These are phyloP conservation scores for Mucor lusitanicus DNA, from an alignment of 371 early-diverging fungal species.

Conservation along the genomic window DNA sequence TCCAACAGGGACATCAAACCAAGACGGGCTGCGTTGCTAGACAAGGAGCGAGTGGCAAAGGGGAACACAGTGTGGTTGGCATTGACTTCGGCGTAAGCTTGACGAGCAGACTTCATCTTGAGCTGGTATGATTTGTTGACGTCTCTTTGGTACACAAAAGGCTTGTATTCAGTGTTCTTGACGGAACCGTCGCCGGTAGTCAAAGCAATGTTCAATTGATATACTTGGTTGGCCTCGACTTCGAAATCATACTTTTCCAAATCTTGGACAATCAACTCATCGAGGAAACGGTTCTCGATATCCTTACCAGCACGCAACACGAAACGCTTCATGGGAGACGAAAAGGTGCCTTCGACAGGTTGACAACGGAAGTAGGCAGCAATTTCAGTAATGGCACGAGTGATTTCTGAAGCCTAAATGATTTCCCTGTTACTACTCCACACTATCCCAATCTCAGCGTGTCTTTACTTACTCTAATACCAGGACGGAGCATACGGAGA, in stretches of 20 bases:
- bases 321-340: constrained; percentile 82
- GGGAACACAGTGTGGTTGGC: constrained; percentile 81
- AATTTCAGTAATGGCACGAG: constrained; percentile 75
- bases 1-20: constrained; percentile 84
- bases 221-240: constrained; percentile 85
- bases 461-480: constrained; percentile 48
- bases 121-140: constrained; percentile 78
- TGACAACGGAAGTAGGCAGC: constrained; percentile 82
- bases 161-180: constrained; percentile 69
- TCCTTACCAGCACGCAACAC: constrained; percentile 82
- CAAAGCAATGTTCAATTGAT: constrained; percentile 80
- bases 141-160: constrained; percentile 84
- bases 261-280: constrained; percentile 69
- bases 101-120: constrained; percentile 85
- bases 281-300: constrained; percentile 80
- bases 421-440: neutral
- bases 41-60: constrained; percentile 74
- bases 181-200: constrained; percentile 81
- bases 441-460: neutral
- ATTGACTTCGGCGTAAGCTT: constrained; percentile 72
- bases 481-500: constrained; percentile 81
- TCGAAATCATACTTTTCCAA: constrained; percentile 57
- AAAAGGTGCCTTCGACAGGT: constrained; percentile 86
- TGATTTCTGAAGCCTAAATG: constrained; percentile 64
- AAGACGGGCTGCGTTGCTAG: constrained; percentile 80